Evolutionary conservation across 176 grass and related monocot genomes (phyloP).

Genomic region (Eragrostis nindensis): DNA sequence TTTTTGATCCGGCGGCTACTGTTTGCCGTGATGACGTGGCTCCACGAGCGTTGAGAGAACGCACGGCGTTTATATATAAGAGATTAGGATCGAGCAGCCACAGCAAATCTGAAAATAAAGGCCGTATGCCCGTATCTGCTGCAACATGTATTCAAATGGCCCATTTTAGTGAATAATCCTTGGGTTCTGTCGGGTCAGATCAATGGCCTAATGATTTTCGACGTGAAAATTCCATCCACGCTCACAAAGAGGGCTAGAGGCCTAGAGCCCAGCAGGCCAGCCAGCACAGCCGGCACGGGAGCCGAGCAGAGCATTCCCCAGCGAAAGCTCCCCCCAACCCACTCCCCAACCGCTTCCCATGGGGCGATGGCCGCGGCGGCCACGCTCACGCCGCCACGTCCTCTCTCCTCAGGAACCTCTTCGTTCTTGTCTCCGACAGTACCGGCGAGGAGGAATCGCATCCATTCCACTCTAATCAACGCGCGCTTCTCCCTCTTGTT

Average conservation of each 20-base stretch:
- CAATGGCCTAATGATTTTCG: not conserved
- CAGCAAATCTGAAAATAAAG: not conserved
- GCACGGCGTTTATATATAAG: too few relatives aligned
- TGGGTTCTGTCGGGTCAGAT: not conserved
- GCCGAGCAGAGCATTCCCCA: not conserved
- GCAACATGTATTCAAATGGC: not conserved
- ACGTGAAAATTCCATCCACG: too few relatives aligned
- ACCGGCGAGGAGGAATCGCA: not conserved
- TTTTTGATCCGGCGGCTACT: too few relatives aligned
- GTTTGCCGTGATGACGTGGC: too few relatives aligned
- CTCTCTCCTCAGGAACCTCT: constrained; percentile 42
- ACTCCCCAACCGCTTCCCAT: constrained; percentile 17
- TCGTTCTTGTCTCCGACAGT: not conserved
- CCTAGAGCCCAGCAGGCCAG: too few relatives aligned
- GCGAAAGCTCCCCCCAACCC: too few relatives aligned
- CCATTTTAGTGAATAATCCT: not conserved
- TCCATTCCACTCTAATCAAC: not conserved
- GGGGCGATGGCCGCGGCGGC: constrained; percentile 48
- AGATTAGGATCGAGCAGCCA: too few relatives aligned
- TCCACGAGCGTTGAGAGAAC: too few relatives aligned
- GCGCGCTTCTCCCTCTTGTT: not conserved
- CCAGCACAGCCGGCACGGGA: too few relatives aligned
- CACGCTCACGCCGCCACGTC: constrained; percentile 43
- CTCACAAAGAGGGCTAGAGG: too few relatives aligned
- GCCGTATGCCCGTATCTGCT: too few relatives aligned